Base-by-base conservation (phyloP, 345 rosid species). In the Citrus cavaleriei region DNA sequence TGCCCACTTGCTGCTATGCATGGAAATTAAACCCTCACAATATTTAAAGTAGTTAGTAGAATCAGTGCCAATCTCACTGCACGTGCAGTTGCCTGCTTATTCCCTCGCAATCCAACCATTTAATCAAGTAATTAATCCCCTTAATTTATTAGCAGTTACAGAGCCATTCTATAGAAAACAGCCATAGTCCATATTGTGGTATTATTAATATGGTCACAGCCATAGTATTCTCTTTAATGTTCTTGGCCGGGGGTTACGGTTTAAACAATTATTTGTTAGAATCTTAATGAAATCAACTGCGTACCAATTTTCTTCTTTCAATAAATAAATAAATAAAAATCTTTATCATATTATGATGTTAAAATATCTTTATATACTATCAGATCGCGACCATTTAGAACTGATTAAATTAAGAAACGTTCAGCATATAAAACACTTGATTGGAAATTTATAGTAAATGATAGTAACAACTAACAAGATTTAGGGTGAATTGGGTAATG, bases 1-100 rank as follows among this genome's bases (percentile, higher is more conserved):
- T 77, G 62, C 80, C 83, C 83, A 73, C 83, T 82, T 73, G 78
- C 60, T 5, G 80, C 60, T 1, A 35, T 28, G 30, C 30, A 28
- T 28, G 3, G 30, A 30, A 30, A 30, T 30, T 30, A 30, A 30
- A 30, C 32, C 4, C 32, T 32, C 34, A 32, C 34, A 32, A 5
- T 10, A 12, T 42, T 14, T 7, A n/a, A 69, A 46, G 10, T 25
- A 9, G 58, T 25, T 25, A 8, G 7, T 5, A 3, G 51, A 25
- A 28, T 21, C 6, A 1, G 7, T 13, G 3, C 22, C 34, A 34
- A 71, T 66, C 55, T n/a, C 62, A 2, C 34, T 58, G 64, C 83
- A 83, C 80, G 81, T 81, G 86, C 64, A 5, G 46, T 22, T 79
- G 85, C 78, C 78, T 73, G 73, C 82, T 67, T 55, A 67, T 73